Evolutionary conservation across 495 filamentous ascomycete genomes (phyloP).

Genomic region (Talaromyces borbonicus): DNA sequence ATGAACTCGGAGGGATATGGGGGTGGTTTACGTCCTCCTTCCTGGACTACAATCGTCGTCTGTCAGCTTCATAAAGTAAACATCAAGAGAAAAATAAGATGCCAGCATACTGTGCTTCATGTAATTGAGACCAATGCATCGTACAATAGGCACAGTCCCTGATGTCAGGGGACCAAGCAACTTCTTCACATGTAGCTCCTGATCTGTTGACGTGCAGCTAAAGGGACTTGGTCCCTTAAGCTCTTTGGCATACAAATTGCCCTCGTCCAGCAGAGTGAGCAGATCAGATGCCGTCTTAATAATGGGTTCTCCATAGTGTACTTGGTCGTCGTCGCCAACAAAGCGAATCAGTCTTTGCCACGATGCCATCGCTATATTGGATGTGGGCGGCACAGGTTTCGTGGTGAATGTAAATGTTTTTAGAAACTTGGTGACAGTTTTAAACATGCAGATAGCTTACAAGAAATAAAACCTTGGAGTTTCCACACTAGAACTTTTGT

Average conservation of each 20-base stretch:
- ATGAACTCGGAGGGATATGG: conserved; percentile 62
- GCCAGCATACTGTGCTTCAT: conserved; percentile 57
- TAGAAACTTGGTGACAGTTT: no score
- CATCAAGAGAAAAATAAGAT: conserved; percentile 28
- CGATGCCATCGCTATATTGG: no score
- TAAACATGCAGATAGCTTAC: no score
- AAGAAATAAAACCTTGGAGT: no score
- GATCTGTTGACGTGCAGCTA: no score
- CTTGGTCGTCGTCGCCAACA: not conserved
- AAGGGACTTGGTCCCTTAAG: not conserved
- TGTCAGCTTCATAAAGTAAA: no score
- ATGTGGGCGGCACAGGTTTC: no score
- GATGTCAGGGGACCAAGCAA: not conserved
- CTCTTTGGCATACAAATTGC: not conserved
- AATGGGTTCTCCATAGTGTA: not conserved
- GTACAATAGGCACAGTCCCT: conserved; percentile 22
- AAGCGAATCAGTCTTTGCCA: not conserved
- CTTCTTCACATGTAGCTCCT: not conserved
- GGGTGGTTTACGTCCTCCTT: conserved; percentile 34
- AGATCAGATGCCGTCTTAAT: not conserved
- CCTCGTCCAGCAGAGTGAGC: not conserved
- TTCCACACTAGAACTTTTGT: no score
- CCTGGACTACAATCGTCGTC: not conserved
- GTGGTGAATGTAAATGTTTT: no score
- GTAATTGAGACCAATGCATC: conserved; percentile 69